Conservation (phyloP, 768 basidiomycete genomes). For the Pleurotus cornucopiae region DNA sequence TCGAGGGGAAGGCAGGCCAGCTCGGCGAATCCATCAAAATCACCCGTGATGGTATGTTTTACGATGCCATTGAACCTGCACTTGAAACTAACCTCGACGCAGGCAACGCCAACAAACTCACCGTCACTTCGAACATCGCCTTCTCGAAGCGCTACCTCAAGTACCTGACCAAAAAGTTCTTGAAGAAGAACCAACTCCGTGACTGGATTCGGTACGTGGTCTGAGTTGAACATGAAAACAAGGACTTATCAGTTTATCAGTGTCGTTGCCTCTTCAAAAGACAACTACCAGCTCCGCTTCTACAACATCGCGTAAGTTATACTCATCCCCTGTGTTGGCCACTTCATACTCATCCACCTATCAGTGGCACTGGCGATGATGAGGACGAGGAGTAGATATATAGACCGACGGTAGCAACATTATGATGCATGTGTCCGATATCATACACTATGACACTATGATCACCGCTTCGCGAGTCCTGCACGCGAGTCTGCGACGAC, state of each 20-base stretch:
- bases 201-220: conserved; percentile 86
- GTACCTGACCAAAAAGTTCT: conserved; percentile 98
- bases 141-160: conserved; percentile 98
- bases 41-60: conserved; percentile 70
- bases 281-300: conserved; percentile 92
- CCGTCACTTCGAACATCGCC: conserved; percentile 79
- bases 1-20: conserved; percentile 88
- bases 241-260: conserved; percentile 25
- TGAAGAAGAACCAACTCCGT: conserved; percentile 94
- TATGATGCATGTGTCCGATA: background rate
- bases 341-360: conserved; percentile 10
- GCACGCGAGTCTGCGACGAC: too few relatives aligned
- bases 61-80: background rate
- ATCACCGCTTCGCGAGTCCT: too few relatives aligned
- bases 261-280: conserved; percentile 92
- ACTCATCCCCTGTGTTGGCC: background rate
- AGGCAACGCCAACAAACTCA: conserved; percentile 75
- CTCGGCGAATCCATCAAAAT: conserved; percentile 89
- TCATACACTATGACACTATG: background rate
- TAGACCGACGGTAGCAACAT: background rate
- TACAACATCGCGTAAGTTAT: conserved; percentile 81
- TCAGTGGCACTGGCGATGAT: conserved; percentile 30
- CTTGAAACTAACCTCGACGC: background rate
- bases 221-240: background rate
- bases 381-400: conserved; percentile 25